Evolutionary conservation across 1,284 basidiomycete genomes (phyloP), one percentile per base, ranked within the genome.

Genomic region (Thelephora terrestris): DNA sequence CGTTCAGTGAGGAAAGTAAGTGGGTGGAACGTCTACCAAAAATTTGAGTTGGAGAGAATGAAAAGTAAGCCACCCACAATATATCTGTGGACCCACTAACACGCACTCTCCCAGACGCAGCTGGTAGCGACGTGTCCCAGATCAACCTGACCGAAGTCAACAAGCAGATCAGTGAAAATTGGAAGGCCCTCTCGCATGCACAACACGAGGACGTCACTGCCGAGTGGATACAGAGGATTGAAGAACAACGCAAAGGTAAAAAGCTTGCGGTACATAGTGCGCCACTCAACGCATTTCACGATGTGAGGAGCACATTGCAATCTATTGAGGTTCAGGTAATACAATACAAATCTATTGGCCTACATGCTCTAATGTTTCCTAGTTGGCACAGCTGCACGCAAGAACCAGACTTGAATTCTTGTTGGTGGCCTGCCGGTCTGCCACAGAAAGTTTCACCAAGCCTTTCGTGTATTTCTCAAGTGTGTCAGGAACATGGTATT

Each of bases 341-440:
- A 3, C 25, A 9, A 4, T 9, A 5, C 9, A 4, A 27, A 9
- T 9, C 25, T 9, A 27, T 9, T 9, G 9, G 9, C 25, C 9
- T 27, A 9, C 25, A 9, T 27, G 9, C 9, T 27, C 25, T 27
- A 9, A 27, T 5, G 9, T 27, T 27, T 12, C 14, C 7, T 12
- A 59, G 56, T 44, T 59, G 3, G 36, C 49, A 10, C n/a, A 25
- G 2, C 48, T 59, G 7, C 29, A 51, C 37, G 46, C 32, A 4
- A 52, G 55, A 25, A 58, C 58, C 1, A 52, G 54, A 0, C 43
- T 38, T 5, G 57, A 58, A 27, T 24, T 53, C 10, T 17, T 56
- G 4, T 21, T 57, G 2, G 10, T 57, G 17, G 47, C 44, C 2
- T 43, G 38, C 5, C 32, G 51, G 1, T 48, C 50, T 1, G 37